Evolutionary conservation across 306 rosid species (phyloP), one percentile per base, ranked within the genome.

Genomic region (Cicer chorassanicum): DNA sequence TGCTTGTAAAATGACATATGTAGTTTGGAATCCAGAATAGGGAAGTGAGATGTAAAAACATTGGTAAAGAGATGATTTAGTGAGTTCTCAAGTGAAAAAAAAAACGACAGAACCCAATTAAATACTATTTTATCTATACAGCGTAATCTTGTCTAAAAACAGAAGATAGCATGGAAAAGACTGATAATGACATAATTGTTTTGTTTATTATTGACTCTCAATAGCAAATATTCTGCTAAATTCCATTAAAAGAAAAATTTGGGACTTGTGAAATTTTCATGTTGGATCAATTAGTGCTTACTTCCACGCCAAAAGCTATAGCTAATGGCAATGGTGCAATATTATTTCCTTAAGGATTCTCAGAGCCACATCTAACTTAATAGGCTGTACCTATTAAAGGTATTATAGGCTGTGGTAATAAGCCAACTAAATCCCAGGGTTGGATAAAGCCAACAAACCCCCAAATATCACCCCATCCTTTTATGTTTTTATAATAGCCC

Each of bases 161-260:
- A 62, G 77, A 1, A 44, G 48, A 45, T 73, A 38, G 54, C 34
- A 45, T 45, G 61, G 62, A 13, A 57, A 72, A 39, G 46, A 15
- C 24, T 65, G 44, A 73, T 57, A 38, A 24, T 78, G 21, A 16
- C 65, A 61, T 62, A 6, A 44, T 36, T 45, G 14, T 2, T 2
- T 2, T 79, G 29, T 72, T 6, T 78, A 41, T 15, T 45, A 46
- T 45, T 36, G 21, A 49, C 54, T 64, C 9, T 75, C 81, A 64
- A 48, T 70, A 70, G 66, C 38, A 79, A n/a, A 9, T 29, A 1
- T 59, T 13, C 59, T 42, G 70, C 13, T 65, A 29, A 54, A 54
- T 18, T 50, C 15, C 43, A 48, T 65, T 8, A 34, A 41, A 55
- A 49, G 34, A 49, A 38, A 40, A 54, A 49, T 45, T 51, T 8